Evolutionary conservation across 1,139 yeast species (phyloP).

Genomic region (Yamadazyma sp.): DNA sequence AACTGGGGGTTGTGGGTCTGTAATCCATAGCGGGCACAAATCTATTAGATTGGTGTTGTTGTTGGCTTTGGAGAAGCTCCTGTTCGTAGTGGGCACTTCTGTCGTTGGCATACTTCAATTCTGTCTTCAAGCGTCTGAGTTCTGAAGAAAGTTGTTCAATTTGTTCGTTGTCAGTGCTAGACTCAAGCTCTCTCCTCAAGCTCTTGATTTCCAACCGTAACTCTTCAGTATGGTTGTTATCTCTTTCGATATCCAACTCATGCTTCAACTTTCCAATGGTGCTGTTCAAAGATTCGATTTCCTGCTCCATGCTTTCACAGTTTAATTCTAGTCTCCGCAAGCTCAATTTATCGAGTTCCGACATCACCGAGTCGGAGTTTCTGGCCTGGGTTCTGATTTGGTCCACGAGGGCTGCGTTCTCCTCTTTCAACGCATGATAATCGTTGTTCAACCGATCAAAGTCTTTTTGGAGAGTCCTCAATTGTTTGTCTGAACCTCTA

Average conservation of each 20-base stretch:
- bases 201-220: slow-evolving; percentile 18
- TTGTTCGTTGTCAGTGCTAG: slow-evolving; percentile 11
- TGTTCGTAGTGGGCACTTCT: slow-evolving; percentile 5
- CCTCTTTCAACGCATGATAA: slow-evolving; percentile 18
- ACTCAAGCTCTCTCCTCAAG: slow-evolving; percentile 41
- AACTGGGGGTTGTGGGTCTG: slow-evolving; percentile 6
- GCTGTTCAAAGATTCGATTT: slow-evolving; percentile 8
- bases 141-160: slow-evolving; percentile 16
- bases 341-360: slow-evolving; percentile 24
- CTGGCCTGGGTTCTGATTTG: slow-evolving; percentile 10
- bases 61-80: slow-evolving; percentile 3
- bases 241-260: slow-evolving; percentile 17
- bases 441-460: slow-evolving; percentile 12
- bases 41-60: neutral
- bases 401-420: slow-evolving; percentile 14
- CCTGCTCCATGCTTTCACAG: slow-evolving; percentile 11
- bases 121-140: slow-evolving; percentile 40
- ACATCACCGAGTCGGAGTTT: slow-evolving; percentile 16
- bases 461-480: slow-evolving; percentile 12
- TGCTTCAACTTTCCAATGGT: slow-evolving; percentile 14
- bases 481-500: slow-evolving; percentile 17
- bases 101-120: slow-evolving; percentile 11
- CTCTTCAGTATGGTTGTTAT: slow-evolving; percentile 10
- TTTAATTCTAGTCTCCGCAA: slow-evolving; percentile 22
- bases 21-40: slow-evolving; percentile 3